Evolutionary conservation across 2,329 filamentous ascomycete genomes (phyloP).

Genomic region (Lachnellula hyalina): DNA sequence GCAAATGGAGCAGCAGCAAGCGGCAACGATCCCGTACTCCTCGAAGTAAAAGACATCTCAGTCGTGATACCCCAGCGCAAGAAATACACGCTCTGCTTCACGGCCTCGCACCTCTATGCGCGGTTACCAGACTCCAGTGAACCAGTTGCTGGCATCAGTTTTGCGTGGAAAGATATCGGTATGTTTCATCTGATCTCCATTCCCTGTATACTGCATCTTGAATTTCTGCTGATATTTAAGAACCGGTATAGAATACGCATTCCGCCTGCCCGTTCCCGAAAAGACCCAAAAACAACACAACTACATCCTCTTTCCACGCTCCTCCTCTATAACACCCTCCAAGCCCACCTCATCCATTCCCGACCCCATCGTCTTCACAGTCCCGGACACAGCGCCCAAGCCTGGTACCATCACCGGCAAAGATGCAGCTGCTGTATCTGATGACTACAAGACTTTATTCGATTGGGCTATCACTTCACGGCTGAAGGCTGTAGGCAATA

Average conservation of each 20-base stretch:
- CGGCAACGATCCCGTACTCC: constrained; percentile 45
- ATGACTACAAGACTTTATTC: constrained; percentile 54
- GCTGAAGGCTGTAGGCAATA: constrained; percentile 44
- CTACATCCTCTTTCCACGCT: constrained; percentile 56
- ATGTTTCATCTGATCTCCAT: constrained; percentile 17
- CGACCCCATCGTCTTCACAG: constrained; percentile 62
- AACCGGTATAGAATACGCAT: constrained; percentile 47
- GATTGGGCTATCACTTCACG: constrained; percentile 54
- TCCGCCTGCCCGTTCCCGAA: constrained; percentile 60
- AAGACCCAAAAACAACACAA: constrained; percentile 62
- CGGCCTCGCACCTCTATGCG: constrained; percentile 53
- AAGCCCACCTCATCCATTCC: constrained; percentile 35
- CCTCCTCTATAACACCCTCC: constrained; percentile 46
- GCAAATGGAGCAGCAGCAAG: constrained; percentile 18
- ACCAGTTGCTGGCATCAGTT: constrained; percentile 49
- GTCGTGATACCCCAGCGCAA: constrained; percentile 63
- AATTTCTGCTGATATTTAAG: background rate
- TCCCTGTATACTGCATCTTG: background rate
- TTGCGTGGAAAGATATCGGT: constrained; percentile 60
- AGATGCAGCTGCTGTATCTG: constrained; percentile 48
- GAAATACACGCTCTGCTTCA: constrained; percentile 62
- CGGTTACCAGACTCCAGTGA: constrained; percentile 45
- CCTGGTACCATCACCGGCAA: constrained; percentile 50
- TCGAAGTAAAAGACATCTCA: constrained; percentile 62
- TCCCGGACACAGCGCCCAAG: constrained; percentile 55